Conservation (phyloP, 108 stramenopile species). For the Bacterosira constricta region DNA sequence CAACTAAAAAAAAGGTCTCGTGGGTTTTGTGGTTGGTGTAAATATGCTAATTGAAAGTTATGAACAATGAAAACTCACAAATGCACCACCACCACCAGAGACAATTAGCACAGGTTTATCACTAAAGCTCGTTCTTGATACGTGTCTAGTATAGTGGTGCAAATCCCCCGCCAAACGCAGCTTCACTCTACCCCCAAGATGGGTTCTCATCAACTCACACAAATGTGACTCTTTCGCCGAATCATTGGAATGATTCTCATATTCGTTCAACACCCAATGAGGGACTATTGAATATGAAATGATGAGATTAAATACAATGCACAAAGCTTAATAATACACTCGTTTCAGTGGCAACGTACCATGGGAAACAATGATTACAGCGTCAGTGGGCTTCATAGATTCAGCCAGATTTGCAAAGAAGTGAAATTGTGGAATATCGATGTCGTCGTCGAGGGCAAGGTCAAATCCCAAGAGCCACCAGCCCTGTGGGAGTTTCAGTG, state of each 20-base stretch:
- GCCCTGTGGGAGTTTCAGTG: conserved; percentile 52
- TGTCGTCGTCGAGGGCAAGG: conserved; percentile 61
- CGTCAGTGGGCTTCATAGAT: conserved; percentile 40
- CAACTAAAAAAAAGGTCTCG: conserved; percentile 24
- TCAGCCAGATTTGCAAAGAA: conserved; percentile 61
- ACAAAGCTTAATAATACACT: too few relatives aligned
- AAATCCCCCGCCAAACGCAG: conserved; percentile 65
- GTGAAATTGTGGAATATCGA: conserved; percentile 65
- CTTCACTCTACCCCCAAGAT: conserved; percentile 56
- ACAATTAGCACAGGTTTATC: conserved; percentile 55
- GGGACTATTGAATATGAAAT: conserved; percentile 40
- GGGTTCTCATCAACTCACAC: conserved; percentile 54
- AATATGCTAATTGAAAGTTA: not conserved
- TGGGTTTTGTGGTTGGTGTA: not conserved
- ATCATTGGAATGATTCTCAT: conserved; percentile 41
- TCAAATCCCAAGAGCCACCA: conserved; percentile 70
- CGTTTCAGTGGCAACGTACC: too few relatives aligned
- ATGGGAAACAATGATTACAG: conserved; percentile 58
- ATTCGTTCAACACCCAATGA: conserved; percentile 59
- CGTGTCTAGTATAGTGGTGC: conserved; percentile 67
- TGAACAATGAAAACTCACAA: conserved; percentile 17
- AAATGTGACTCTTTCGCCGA: conserved; percentile 43
- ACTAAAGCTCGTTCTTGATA: conserved; percentile 20
- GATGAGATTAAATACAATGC: too few relatives aligned
- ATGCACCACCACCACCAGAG: conserved; percentile 67